Base-by-base conservation (phyloP, 352 stramenopile genomes). In the Phytophthora citricola region DNA sequence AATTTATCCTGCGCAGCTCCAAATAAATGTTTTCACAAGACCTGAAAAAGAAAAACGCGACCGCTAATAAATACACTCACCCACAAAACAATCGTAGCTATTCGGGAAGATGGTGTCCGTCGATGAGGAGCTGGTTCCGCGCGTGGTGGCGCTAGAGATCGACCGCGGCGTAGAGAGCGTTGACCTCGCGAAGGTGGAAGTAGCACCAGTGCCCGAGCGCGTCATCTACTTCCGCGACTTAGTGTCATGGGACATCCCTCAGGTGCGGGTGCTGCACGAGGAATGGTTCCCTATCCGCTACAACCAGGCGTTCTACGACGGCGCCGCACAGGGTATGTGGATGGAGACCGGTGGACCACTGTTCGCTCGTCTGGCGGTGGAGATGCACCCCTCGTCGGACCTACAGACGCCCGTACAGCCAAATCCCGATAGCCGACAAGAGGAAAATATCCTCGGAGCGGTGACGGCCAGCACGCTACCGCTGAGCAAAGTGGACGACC, bases 221-320 rank as follows among this genome's bases (percentile, higher is more conserved):
- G 71, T 92, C 44, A 78, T 92, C 14, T 80, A 78, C 54, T 87
- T 95, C 63, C 84, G 87, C 36, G 75, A 76, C 24, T 69, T 99
- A 39, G 58, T 78, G 53, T 77, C 83, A 2, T 64, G 58, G 9
- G 97, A 99, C 69, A 92, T 98, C 26, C 71, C 87, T 10, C 75
- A 91, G 43, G 92, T 99, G 60, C 94, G 97, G 73, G 67, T 69
- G 39, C 79, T 99, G 44, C 96, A 99, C 75, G 96, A 99, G 69
- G 77, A 98, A 63, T 99, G 96, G 93, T 99, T 99, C 69, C 97
- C 97, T 3, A 98, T 99, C 40, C 79, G 88, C 31, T 99, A 99
- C 79, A 97, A 97, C 66, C 79, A 97, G 62, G 85, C 90, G 47
- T 99, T 99, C 75, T 99, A 99, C 71, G 92, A 98, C 53, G 83